Evolutionary conservation across 345 rosid species (phyloP).

Genomic region (Gossypium bickii): DNA sequence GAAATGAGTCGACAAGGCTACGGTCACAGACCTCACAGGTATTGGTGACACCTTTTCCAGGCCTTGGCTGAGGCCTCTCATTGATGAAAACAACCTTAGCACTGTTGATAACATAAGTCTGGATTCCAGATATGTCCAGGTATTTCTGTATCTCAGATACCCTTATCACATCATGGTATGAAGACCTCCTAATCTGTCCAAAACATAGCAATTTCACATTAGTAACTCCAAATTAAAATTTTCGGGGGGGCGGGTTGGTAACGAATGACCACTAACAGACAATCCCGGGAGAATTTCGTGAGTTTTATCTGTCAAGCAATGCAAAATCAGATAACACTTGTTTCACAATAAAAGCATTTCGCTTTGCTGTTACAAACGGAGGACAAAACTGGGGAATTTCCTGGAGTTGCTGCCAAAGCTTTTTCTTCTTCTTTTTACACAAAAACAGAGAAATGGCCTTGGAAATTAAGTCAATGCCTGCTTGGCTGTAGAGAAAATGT

Average conservation of each 20-base stretch:
- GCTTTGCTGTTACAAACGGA: background rate
- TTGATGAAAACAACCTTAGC: constrained; percentile 95
- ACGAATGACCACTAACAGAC: background rate
- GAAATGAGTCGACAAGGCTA: constrained; percentile 87
- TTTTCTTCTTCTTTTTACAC: background rate
- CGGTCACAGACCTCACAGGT: constrained; percentile 94
- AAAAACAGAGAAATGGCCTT: background rate
- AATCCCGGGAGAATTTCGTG: constrained; percentile 10
- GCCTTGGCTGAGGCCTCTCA: constrained; percentile 96
- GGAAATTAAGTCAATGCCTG: background rate
- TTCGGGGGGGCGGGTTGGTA: background rate
- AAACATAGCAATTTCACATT: constrained; percentile 8
- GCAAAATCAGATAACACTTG: background rate
- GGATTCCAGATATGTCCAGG: constrained; percentile 77
- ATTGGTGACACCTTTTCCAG: constrained; percentile 90
- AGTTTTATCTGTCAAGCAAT: background rate
- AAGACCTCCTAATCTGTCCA: constrained; percentile 90
- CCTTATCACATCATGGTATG: constrained; percentile 97
- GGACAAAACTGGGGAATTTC: background rate
- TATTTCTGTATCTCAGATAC: constrained; percentile 87
- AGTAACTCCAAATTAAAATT: background rate
- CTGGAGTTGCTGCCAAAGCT: no score
- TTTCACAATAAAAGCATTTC: background rate
- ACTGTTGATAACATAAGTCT: constrained; percentile 95
- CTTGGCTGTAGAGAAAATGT: constrained; percentile 15